Evolutionary conservation across 2,329 filamentous ascomycete species (phyloP), one percentile per base, ranked within the genome.

Genomic region (Fonsecaea multimorphosa): DNA sequence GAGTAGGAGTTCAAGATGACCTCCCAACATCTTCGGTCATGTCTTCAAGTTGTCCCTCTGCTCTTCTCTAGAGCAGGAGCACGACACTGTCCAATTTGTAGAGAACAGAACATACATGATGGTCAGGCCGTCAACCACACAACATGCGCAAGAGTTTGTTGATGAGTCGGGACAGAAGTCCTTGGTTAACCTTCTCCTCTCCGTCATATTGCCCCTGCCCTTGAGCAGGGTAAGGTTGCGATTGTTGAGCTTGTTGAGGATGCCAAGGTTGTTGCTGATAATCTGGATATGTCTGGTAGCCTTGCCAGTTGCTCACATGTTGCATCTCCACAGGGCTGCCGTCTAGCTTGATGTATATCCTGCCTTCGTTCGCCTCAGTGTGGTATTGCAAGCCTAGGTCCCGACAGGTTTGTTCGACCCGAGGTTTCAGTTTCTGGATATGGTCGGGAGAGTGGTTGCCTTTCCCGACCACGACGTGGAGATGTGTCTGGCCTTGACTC

Each of bases 381-480:
- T 85, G 80, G 78, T 91, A 97, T 73, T 93, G 86, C 61, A 99
- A 82, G 0, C 93, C 92, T 52, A 96, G 79, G 76, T 97, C 90
- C 56, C 83, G 85, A 78, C 94, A 97, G 56, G 98, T 83, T 76
- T 91, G 85, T 80, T 98, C 93, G 51, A 98, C 92, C 67, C 91
- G 86, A n/a, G 95, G 95, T 81, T 96, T 97, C 78, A 99, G 89
- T 83, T 95, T 97, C 78, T 97, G 92, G 27, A 98, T 85, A 74
- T 95, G 90, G 70, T 89, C 86, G 9, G 80, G 82, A 58, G 88
- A 92, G 80, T 99, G 95, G 77, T 96, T 95, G 2, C 95, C 95
- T 79, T 94, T 96, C 74, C 95, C 95, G 32, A 98, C 94, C 74
- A 99, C 97, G 46, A 96, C 93, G 80, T 97, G 93, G 63, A 99